Evolutionary conservation across 805 yeast genomes (phyloP), one percentile per base, ranked within the genome.

Genomic region (Saccharomycopsis sp.): DNA sequence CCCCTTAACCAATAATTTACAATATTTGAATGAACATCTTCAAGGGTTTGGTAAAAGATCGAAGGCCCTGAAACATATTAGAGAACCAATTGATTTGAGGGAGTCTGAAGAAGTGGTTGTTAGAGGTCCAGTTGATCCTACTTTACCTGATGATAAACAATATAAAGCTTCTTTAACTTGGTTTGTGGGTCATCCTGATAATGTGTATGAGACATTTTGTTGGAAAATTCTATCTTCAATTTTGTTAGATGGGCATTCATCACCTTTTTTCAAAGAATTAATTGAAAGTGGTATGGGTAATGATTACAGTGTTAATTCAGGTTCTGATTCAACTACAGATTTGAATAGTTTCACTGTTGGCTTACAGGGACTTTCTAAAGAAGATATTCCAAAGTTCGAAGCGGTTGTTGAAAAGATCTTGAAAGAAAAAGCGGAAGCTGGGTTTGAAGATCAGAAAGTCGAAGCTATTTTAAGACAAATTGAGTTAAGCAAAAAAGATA

Each of bases 381-480:
- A 70, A 17, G 69, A 74, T n/a, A 51, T 70, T 14, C 59, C 59
- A 1, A 57, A 54, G 2, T 69, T 89, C 38, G 77, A 76, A 48
- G 53, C 55, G 0, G 67, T 68, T 3, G 70, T 86, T 4, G 49
- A 59, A 14, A 60, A 64, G 0, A 73, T 79, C 3, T 61, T 89
- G 21, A 53, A 61, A 2, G 63, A 72, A 17, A 64, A 72, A 8
- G 58, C 67, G 8, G 59, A 59, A 19, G 57, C 57, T 3, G 75
- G 77, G 1, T 75, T 84, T 54, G 73, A 78, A 7, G 65, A 66
- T 14, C 58, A 68, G 13, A 77, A 86, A 55, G 73, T 93, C n/a
- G 81, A 84, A 44, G 97, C 95, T 0, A 75, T 90, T 40, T 69
- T 93, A 31, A 94, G 88, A 61, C 97, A 89, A 59, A 64, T 88